Evolutionary conservation across 106 monocot species (phyloP).

Genomic region (Dioscorea alata): DNA sequence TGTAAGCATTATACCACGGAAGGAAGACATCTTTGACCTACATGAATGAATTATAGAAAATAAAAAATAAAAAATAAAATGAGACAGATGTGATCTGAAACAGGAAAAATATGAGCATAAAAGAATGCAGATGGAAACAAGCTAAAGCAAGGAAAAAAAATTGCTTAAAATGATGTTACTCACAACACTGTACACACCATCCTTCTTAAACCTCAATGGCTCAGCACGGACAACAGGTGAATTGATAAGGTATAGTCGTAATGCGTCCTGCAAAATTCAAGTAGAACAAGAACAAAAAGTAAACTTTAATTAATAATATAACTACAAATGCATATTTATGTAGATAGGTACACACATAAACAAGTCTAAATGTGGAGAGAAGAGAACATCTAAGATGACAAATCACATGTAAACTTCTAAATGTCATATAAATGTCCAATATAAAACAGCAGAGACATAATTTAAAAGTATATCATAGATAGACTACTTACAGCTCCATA

Average conservation of each 20-base stretch:
- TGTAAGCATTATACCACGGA: conserved; percentile 99
- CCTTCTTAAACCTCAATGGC: conserved; percentile 80
- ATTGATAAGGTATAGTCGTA: conserved; percentile 89
- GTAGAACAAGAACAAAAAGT: too few relatives aligned
- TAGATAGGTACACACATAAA: too few relatives aligned
- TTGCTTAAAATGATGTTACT: conserved; percentile 19
- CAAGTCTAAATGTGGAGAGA: background rate
- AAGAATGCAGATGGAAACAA: background rate
- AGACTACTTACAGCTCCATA: conserved; percentile 83
- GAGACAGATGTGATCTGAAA: background rate
- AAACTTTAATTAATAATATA: too few relatives aligned
- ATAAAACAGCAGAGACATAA: background rate
- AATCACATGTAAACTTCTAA: too few relatives aligned
- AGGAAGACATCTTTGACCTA: conserved; percentile 99
- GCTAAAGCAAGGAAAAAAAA: background rate
- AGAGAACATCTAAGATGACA: background rate
- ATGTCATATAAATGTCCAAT: too few relatives aligned
- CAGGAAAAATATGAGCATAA: too few relatives aligned
- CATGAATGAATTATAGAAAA: conserved; percentile 13
- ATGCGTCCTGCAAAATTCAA: conserved; percentile 59
- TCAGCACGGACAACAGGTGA: conserved; percentile 97
- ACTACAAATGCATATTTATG: too few relatives aligned
- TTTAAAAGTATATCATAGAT: background rate
- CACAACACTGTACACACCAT: conserved; percentile 89
- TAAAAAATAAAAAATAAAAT: too few relatives aligned